Conservation (phyloP, 2,329 filamentous ascomycete genomes). For the Trichoderma hamatum region DNA sequence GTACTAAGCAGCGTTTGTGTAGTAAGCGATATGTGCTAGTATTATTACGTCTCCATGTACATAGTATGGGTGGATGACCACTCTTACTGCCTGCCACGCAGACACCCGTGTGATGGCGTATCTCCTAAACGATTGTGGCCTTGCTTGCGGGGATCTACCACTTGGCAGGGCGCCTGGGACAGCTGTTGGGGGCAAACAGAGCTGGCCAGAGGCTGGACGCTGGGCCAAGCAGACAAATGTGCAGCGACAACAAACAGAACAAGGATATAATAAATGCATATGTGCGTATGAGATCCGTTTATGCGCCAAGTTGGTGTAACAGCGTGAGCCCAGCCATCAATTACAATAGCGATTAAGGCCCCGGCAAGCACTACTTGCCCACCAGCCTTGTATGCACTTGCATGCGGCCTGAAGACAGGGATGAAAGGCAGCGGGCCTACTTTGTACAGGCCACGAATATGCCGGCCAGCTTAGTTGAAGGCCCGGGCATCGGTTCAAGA, state of each 20-base stretch:
- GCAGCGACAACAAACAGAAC: constrained; percentile 6
- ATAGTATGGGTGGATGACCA: constrained; percentile 10
- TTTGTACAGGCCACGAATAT: neutral
- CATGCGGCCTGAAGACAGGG: constrained; percentile 5
- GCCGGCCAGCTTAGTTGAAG: neutral
- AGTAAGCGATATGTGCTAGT: neutral
- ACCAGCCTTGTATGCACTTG: neutral
- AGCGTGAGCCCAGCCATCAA: constrained; percentile 1
- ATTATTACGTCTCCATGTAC: neutral
- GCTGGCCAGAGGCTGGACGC: neutral
- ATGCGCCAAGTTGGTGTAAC: neutral
- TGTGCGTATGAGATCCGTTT: neutral
- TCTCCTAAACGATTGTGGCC: constrained; percentile 19
- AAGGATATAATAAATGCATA: neutral
- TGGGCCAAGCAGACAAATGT: neutral
- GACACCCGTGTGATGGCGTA: neutral
- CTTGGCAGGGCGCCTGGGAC: constrained; percentile 4
- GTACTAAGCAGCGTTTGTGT: constrained; percentile 20
- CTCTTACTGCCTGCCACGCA: neutral
- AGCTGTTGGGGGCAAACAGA: neutral
- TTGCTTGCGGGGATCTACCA: constrained; percentile 10
- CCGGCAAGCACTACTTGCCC: neutral
- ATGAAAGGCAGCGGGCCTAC: neutral
- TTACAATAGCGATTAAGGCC: neutral
- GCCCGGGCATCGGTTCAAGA: neutral